Percentiles rank a stretch among this genome's conserved stretches.
phyloP scores from a whole-genome alignment of 225 moss, liverwort and hornwort genomes.

The Lunularia cruciata region DNA sequence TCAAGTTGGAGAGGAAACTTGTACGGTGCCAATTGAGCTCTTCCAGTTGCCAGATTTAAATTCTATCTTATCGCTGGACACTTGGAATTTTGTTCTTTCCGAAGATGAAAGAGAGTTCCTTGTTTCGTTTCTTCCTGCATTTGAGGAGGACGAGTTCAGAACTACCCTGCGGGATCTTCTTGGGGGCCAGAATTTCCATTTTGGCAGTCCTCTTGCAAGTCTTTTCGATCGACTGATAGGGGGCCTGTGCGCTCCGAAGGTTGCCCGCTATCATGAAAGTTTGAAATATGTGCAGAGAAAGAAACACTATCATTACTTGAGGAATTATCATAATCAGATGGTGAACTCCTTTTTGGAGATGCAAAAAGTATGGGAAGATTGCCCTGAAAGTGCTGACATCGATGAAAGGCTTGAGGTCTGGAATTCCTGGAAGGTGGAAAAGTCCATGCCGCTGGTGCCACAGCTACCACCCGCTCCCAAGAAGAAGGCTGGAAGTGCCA shows the following conservation, averaged over 20 bases:
- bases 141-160: constrained; percentile 65
- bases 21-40: constrained; percentile 71
- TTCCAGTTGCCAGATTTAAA: constrained; percentile 75
- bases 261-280: constrained; percentile 71
- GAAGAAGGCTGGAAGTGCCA: constrained; percentile 7
- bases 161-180: constrained; percentile 61
- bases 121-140: constrained; percentile 60
- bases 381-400: constrained; percentile 56
- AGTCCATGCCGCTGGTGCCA: background rate
- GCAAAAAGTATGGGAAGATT: constrained; percentile 78
- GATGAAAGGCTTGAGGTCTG: constrained; percentile 71
- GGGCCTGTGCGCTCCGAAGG: constrained; percentile 79
- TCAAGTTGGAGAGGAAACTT: constrained; percentile 61
- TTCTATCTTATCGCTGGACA: constrained; percentile 62
- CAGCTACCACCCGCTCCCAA: background rate
- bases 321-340: constrained; percentile 85
- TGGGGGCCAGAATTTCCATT: constrained; percentile 70
- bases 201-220: constrained; percentile 66
- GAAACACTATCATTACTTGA: constrained; percentile 71
- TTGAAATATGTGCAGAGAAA: constrained; percentile 78
- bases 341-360: constrained; percentile 75
- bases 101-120: constrained; percentile 81
- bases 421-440: constrained; percentile 26
- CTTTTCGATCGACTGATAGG: constrained; percentile 68
- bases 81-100: constrained; percentile 79